phyloP scores from a whole-genome alignment of 495 filamentous ascomycete genomes.

The Aspergillus olivimuriae region DNA sequence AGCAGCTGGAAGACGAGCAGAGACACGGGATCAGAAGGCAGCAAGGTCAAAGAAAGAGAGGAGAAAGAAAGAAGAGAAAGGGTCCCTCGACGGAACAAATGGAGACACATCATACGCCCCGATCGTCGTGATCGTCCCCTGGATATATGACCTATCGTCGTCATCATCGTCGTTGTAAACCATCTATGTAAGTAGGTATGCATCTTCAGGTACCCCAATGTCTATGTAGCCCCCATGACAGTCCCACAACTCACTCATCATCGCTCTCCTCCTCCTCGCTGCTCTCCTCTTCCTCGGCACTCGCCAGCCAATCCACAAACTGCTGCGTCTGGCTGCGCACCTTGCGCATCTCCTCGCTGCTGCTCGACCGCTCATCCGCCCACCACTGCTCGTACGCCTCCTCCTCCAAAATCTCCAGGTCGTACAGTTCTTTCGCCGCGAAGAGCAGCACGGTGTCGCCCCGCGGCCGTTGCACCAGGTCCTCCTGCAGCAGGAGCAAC shows the following conservation, averaged over 20 bases:
- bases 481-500: conserved; percentile 71
- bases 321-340: conserved; percentile 67
- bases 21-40: too few relatives aligned
- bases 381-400: conserved; percentile 88
- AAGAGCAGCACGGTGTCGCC: conserved; percentile 66
- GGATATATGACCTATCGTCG: too few relatives aligned
- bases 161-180: too few relatives aligned
- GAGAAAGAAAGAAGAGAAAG: neutral
- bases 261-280: conserved; percentile 54
- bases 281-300: conserved; percentile 73
- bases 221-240: neutral
- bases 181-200: too few relatives aligned
- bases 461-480: conserved; percentile 54
- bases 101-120: too few relatives aligned
- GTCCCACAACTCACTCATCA: conserved; percentile 5
- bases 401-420: conserved; percentile 79
- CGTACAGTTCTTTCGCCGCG: conserved; percentile 73
- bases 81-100: too few relatives aligned
- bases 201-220: too few relatives aligned
- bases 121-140: too few relatives aligned
- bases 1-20: too few relatives aligned
- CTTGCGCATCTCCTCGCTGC: conserved; percentile 57
- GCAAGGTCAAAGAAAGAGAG: neutral
- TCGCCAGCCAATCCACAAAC: conserved; percentile 80
- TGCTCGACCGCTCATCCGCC: conserved; percentile 59